Evolutionary conservation across 2,329 filamentous ascomycete genomes (phyloP).

Genomic region (Fusarium sp.): DNA sequence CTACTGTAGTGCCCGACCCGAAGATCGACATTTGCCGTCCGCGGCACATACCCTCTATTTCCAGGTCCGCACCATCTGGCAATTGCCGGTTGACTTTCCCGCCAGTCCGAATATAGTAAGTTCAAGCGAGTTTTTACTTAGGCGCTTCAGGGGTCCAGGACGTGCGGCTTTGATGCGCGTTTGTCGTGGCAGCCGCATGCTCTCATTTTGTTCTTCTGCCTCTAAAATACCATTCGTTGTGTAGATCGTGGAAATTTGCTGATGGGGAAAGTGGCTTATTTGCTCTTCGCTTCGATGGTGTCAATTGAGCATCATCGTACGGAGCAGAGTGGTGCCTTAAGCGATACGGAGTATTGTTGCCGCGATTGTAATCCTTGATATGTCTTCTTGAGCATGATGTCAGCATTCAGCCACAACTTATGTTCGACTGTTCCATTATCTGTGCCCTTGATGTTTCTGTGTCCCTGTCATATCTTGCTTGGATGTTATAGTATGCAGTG

Average conservation of each 20-base stretch:
- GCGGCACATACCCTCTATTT: constrained; percentile 45
- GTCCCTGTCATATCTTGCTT: constrained; percentile 27
- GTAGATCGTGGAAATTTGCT: background rate
- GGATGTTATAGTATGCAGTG: constrained; percentile 19
- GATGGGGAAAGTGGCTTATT: no score
- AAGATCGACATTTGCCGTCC: constrained; percentile 50
- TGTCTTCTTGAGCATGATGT: constrained; percentile 41
- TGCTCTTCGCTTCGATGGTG: no score
- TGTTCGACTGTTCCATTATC: background rate
- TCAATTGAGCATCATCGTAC: background rate
- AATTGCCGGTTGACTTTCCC: constrained; percentile 42
- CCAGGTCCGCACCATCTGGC: constrained; percentile 38
- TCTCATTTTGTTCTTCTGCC: background rate
- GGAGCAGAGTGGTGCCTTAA: no score
- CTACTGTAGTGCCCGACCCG: constrained; percentile 40
- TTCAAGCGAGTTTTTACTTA: constrained; percentile 29
- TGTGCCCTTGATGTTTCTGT: constrained; percentile 5
- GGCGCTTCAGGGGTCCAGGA: constrained; percentile 26
- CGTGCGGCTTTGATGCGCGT: constrained; percentile 27
- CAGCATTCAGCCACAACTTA: constrained; percentile 38
- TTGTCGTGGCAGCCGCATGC: constrained; percentile 4
- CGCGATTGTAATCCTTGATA: constrained; percentile 24
- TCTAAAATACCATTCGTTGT: background rate
- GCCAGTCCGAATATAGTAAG: constrained; percentile 32
- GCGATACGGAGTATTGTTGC: background rate